A percentile compares a stretch with the other conserved stretches of the same genome.
These are phyloP conservation scores for Russula lepida DNA, from an alignment of 768 basidiomycete genomes.

Conservation along the genomic window DNA sequence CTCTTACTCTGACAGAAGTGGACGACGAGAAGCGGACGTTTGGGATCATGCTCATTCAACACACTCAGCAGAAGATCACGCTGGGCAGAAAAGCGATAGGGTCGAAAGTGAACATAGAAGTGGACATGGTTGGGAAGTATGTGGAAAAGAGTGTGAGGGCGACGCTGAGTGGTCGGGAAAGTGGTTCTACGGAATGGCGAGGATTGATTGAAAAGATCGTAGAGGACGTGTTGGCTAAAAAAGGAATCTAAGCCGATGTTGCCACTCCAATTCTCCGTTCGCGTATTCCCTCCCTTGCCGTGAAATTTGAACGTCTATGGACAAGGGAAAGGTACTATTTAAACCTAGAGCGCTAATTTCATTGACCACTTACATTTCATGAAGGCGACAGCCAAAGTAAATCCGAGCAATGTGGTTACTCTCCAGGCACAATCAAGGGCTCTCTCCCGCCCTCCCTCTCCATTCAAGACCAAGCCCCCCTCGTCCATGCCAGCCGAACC, in stretches of 20 bases:
- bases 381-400: conserved; percentile 49
- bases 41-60: conserved; percentile 90
- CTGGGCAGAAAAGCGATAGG: conserved; percentile 68
- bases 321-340: conserved; percentile 19
- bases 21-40: conserved; percentile 55
- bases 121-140: conserved; percentile 90
- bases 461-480: conserved; percentile 32
- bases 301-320: conserved; percentile 5
- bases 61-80: conserved; percentile 85
- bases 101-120: conserved; percentile 87
- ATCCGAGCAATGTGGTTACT: conserved; percentile 28
- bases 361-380: neutral
- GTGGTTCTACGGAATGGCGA: conserved; percentile 33
- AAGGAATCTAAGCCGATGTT: conserved; percentile 27
- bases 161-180: conserved; percentile 49
- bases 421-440: conserved; percentile 21
- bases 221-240: conserved; percentile 42
- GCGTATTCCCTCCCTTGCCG: neutral
- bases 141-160: conserved; percentile 76
- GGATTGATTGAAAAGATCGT: conserved; percentile 51
- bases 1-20: conserved; percentile 82
- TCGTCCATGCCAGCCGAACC: conserved; percentile 18
- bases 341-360: neutral
- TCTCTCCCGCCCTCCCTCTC: conserved; percentile 42
- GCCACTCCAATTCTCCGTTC: neutral